Evolutionary conservation across 129 eudicot species (phyloP).

Genomic region (Ambrosia trifida): DNA sequence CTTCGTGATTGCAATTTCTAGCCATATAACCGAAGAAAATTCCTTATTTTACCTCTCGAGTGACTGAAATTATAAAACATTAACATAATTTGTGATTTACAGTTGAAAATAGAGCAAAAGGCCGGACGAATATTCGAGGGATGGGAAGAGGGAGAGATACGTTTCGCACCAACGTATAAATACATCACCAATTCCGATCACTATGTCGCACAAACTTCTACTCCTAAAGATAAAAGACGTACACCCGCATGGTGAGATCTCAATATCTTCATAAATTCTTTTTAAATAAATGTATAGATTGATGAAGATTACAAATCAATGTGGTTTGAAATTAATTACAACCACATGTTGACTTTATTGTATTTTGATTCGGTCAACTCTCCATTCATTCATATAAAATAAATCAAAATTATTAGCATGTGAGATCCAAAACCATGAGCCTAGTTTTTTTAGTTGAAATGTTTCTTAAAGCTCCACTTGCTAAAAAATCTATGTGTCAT

Average conservation of each 20-base stretch:
- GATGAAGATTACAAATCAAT: neutral
- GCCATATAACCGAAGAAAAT: neutral
- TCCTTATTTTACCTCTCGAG: neutral
- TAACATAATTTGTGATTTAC: slow-evolving; percentile 19
- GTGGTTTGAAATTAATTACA: slow-evolving; percentile 3
- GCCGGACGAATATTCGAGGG: slow-evolving; percentile 79
- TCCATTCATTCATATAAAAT: neutral
- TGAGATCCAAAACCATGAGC: slow-evolving; percentile 24
- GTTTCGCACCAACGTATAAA: slow-evolving; percentile 90
- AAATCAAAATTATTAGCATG: slow-evolving; percentile 21
- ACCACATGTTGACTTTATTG: slow-evolving; percentile 25
- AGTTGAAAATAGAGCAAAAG: slow-evolving; percentile 78
- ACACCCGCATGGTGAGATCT: slow-evolving; percentile 85
- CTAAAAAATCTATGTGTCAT: slow-evolving; percentile 20
- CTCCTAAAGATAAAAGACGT: slow-evolving; percentile 66
- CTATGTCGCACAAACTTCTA: slow-evolving; percentile 59
- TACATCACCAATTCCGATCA: slow-evolving; percentile 62
- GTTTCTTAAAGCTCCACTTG: slow-evolving; percentile 27
- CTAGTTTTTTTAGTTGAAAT: neutral
- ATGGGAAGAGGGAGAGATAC: slow-evolving; percentile 87
- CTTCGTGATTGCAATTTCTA: neutral
- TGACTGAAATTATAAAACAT: neutral
- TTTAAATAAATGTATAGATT: neutral
- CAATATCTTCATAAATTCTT: neutral
- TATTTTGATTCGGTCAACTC: slow-evolving; percentile 26